Evolutionary conservation across 169 alveolate species (phyloP).

Genomic region (Plasmodium knowlesi): DNA sequence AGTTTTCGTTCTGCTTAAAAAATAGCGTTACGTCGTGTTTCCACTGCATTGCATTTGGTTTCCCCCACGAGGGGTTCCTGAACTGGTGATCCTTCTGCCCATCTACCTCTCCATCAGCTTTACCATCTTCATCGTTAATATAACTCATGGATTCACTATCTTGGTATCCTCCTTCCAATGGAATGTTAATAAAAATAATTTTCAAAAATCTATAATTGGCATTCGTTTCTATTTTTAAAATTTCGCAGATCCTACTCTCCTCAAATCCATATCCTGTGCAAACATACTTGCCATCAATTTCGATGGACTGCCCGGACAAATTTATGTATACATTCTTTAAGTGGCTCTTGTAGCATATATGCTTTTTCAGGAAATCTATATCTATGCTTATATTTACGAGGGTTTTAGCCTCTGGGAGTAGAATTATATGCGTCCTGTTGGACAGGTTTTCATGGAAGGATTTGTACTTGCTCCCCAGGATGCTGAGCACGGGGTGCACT

Average conservation of each 20-base stretch:
- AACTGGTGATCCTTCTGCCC: background rate
- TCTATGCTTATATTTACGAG: constrained; percentile 40
- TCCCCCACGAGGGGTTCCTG: background rate
- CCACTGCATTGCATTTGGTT: background rate
- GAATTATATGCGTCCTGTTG: constrained; percentile 28
- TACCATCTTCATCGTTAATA: background rate
- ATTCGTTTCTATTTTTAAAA: constrained; percentile 67
- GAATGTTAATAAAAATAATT: constrained; percentile 46
- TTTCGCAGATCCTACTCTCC: constrained; percentile 60
- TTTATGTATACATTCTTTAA: constrained; percentile 54
- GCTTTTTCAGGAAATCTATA: constrained; percentile 55
- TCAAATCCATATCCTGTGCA: constrained; percentile 67
- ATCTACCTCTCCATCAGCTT: background rate
- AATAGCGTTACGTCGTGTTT: constrained; percentile 36
- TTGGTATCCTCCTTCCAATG: constrained; percentile 39
- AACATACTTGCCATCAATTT: constrained; percentile 43
- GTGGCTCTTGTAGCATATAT: constrained; percentile 58
- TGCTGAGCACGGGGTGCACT: constrained; percentile 65
- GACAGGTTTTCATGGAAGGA: constrained; percentile 17
- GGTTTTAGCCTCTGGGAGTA: constrained; percentile 63
- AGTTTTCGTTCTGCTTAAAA: constrained; percentile 25
- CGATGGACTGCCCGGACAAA: constrained; percentile 55
- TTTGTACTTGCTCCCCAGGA: constrained; percentile 41
- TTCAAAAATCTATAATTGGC: constrained; percentile 54
- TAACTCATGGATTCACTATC: background rate